Conservation (phyloP, 176 grass and related monocot species). For the Hsuehochloa calcarea region DNA sequence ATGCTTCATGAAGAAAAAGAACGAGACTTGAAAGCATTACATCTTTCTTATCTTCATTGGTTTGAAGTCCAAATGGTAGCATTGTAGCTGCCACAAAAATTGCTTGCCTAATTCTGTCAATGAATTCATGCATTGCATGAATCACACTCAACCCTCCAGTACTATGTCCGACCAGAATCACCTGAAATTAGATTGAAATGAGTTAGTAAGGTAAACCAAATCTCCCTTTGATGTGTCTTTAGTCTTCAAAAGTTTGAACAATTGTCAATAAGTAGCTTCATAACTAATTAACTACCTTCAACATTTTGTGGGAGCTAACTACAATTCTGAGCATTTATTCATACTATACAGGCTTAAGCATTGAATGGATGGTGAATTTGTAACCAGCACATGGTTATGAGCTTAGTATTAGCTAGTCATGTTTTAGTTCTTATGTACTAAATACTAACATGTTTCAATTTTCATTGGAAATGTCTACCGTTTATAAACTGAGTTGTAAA, state of each 20-base stretch:
- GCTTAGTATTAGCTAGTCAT: not conserved
- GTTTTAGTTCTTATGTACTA: not conserved
- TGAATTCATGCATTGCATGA: constrained; percentile 58
- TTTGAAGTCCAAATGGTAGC: constrained; percentile 64
- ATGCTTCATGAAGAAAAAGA: constrained; percentile 7
- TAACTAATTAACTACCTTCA: not conserved
- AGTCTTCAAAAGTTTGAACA: not conserved
- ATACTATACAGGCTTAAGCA: not conserved
- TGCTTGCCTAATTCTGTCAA: constrained; percentile 48
- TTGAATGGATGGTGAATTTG: not conserved
- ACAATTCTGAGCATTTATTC: not conserved
- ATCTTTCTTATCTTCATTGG: constrained; percentile 55
- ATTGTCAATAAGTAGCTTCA: not conserved
- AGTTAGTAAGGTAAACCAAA: not conserved
- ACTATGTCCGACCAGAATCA: constrained; percentile 58
- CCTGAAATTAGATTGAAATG: constrained; percentile 24
- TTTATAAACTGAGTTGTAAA: no score
- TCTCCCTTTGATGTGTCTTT: not conserved
- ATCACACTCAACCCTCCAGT: constrained; percentile 57
- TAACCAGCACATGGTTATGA: not conserved
- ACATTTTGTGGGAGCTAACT: not conserved
- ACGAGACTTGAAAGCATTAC: constrained; percentile 28
- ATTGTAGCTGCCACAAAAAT: constrained; percentile 65
- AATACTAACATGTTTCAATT: no score
- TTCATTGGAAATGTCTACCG: no score